phyloP scores from a whole-genome alignment of 1,284 basidiomycete genomes.

The Coniferiporia weirii region DNA sequence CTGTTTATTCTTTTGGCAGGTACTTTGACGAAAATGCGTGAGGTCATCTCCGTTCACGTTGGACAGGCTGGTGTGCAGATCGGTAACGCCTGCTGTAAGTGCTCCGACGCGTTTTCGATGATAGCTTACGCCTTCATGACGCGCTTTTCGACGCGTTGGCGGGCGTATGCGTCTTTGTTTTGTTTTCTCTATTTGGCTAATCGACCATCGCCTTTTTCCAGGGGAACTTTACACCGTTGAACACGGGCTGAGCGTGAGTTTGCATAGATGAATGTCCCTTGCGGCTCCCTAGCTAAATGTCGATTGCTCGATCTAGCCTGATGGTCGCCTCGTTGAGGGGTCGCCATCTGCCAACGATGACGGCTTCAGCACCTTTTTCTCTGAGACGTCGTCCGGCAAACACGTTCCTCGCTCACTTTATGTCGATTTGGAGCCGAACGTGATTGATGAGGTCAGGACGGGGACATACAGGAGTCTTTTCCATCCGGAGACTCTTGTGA shows the following conservation, averaged over 20 bases:
- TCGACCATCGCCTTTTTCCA: slow-evolving; percentile 29
- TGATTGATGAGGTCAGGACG: slow-evolving; percentile 93
- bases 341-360: slow-evolving; percentile 74
- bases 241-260: slow-evolving; percentile 84
- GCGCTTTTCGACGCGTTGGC: slow-evolving; percentile 27
- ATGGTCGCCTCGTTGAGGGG: slow-evolving; percentile 81
- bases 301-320: slow-evolving; percentile 54
- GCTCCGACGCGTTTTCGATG: slow-evolving; percentile 6
- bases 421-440: slow-evolving; percentile 94
- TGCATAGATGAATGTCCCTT: slow-evolving; percentile 2
- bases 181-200: slow-evolving; percentile 18
- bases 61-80: slow-evolving; percentile 97
- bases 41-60: slow-evolving; percentile 94
- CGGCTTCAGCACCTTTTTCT: slow-evolving; percentile 97
- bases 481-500: slow-evolving; percentile 99
- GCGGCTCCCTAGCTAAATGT: slow-evolving; percentile 1
- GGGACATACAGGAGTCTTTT: slow-evolving; percentile 94
- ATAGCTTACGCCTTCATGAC: neutral
- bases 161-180: slow-evolving; percentile 31
- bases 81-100: slow-evolving; percentile 92
- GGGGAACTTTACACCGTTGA: slow-evolving; percentile 99
- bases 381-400: slow-evolving; percentile 89
- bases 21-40: slow-evolving; percentile 55
- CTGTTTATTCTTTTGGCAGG: neutral
- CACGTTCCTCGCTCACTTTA: slow-evolving; percentile 98